A percentile compares a stretch with the other conserved stretches of the same genome.
Evolutionary conservation across 1,139 yeast species (phyloP).

Genomic region (Maudiozyma humilis): DNA sequence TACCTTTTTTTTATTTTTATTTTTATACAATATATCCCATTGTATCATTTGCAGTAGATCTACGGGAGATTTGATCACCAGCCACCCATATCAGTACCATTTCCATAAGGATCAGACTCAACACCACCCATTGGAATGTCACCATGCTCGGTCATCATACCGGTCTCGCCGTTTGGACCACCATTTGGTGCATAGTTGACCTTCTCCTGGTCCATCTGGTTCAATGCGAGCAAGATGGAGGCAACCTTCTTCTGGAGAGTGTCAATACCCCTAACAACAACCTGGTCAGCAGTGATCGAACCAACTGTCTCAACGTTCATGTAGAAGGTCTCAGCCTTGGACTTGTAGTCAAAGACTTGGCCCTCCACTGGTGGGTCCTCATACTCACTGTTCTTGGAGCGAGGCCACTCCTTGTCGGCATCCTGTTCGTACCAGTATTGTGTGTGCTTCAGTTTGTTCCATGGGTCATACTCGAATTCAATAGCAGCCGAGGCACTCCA

Average conservation of each 20-base stretch:
- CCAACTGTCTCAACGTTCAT: slow-evolving; percentile 92
- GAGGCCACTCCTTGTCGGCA: slow-evolving; percentile 89
- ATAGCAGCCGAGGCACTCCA: slow-evolving; percentile 98
- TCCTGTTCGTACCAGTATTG: slow-evolving; percentile 94
- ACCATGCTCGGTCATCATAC: slow-evolving; percentile 36
- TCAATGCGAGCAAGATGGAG: slow-evolving; percentile 74
- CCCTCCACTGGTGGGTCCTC: slow-evolving; percentile 92
- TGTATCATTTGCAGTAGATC: not conserved
- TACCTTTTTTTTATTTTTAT: not conserved
- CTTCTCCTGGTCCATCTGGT: slow-evolving; percentile 44
- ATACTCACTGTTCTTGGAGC: slow-evolving; percentile 80
- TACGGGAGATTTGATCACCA: slow-evolving; percentile 17
- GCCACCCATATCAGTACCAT: slow-evolving; percentile 20
- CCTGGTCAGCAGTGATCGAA: slow-evolving; percentile 79
- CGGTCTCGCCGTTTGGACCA: slow-evolving; percentile 40
- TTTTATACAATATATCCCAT: not conserved
- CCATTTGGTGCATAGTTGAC: slow-evolving; percentile 43
- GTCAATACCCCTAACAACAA: slow-evolving; percentile 71
- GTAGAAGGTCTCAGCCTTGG: slow-evolving; percentile 74
- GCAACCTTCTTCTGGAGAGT: slow-evolving; percentile 88
- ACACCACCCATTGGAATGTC: slow-evolving; percentile 39
- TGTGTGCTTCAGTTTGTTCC: slow-evolving; percentile 93
- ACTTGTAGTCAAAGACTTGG: slow-evolving; percentile 77
- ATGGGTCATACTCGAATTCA: slow-evolving; percentile 98
- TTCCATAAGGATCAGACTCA: slow-evolving; percentile 35